These are phyloP conservation scores for Chaetomium sp. DNA, from an alignment of 2,329 filamentous ascomycete species.

Conservation along the genomic window DNA sequence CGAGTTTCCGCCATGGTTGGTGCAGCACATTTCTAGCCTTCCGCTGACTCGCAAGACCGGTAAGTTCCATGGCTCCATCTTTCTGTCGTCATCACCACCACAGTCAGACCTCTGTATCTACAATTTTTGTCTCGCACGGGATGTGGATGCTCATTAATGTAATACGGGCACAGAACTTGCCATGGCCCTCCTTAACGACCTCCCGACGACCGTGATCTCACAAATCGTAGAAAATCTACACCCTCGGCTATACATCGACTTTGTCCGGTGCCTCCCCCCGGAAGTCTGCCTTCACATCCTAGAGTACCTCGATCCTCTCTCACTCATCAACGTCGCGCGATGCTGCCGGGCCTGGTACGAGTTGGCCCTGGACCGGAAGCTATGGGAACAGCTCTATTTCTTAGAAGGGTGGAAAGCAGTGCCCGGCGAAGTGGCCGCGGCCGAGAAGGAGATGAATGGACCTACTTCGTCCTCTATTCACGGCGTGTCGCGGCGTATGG, in stretches of 20 bases:
- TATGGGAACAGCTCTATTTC: conserved; percentile 81
- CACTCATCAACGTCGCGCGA: conserved; percentile 70
- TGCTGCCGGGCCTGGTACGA: conserved; percentile 78
- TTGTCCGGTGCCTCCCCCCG: conserved; percentile 74
- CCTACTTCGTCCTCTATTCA: conserved; percentile 30
- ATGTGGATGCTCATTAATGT: too few species aligned
- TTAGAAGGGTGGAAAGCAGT: conserved; percentile 81
- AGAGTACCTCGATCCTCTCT: conserved; percentile 73
- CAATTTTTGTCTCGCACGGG: too few species aligned
- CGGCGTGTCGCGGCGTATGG: conserved; percentile 36
- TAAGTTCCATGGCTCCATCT: conserved; percentile 26
- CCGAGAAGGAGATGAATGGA: conserved; percentile 55
- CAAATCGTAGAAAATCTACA: conserved; percentile 74
- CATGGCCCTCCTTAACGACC: conserved; percentile 67
- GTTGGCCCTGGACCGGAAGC: conserved; percentile 70
- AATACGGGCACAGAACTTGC: conserved; percentile 57
- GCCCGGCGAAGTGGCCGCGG: conserved; percentile 55
- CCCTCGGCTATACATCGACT: conserved; percentile 87
- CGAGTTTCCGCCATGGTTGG: conserved; percentile 45
- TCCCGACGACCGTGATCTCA: conserved; percentile 74
- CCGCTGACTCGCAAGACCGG: conserved; percentile 44
- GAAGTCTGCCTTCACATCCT: conserved; percentile 90
- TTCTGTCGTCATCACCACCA: background rate
- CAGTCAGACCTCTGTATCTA: too few species aligned
- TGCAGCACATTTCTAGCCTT: conserved; percentile 43